Evolutionary conservation across 2,329 filamentous ascomycete genomes (phyloP), one percentile per base, ranked within the genome.

Genomic region (Penicillium sp.): DNA sequence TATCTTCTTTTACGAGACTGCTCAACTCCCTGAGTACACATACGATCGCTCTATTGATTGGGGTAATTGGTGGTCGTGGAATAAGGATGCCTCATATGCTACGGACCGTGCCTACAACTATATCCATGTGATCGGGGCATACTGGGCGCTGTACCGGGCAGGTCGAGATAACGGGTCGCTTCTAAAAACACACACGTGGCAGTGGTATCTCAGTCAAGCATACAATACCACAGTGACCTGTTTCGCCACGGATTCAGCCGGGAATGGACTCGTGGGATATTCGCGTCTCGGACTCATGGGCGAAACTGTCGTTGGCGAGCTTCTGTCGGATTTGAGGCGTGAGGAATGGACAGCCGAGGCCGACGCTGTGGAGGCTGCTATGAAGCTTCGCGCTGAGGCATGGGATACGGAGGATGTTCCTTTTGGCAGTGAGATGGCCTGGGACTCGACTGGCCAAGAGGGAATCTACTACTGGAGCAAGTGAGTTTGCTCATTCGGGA

Each of bases 381-480:
- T 47, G 46, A 47, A 47, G 32, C 46, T 66, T 4, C 76, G 83
- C 1, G 80, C 82, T 1, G 57, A 73, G 3, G 62, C 69, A 1
- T 86, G 83, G 83, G 66, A 79, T n/a, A 70, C 69, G 0, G 68
- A 80, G 49, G 73, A 75, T 8, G 78, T 81, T 6, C 83, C 83
- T 0, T 86, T 79, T 56, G 83, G 82, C 0, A 84, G 80, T 48
- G 83, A 86, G 64, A 82, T 83, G 80, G 79, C 82, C 0, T 86
- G 83, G 83, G 83, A 86, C 54, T 84, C 79, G 0, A 86, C 83
- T 0, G 82, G 81, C 0, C 82, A 86, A 58, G 83, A 86, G 63
- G 82, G 82, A 0, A 80, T 86, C 0, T 86, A 83, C 56, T 82
- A 82, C 56, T 85, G 82, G 82, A 72, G 77, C 6, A 79, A 77